Evolutionary conservation across 148 eudicot species (phyloP).

Genomic region (Rhododendron ferrugineum): DNA sequence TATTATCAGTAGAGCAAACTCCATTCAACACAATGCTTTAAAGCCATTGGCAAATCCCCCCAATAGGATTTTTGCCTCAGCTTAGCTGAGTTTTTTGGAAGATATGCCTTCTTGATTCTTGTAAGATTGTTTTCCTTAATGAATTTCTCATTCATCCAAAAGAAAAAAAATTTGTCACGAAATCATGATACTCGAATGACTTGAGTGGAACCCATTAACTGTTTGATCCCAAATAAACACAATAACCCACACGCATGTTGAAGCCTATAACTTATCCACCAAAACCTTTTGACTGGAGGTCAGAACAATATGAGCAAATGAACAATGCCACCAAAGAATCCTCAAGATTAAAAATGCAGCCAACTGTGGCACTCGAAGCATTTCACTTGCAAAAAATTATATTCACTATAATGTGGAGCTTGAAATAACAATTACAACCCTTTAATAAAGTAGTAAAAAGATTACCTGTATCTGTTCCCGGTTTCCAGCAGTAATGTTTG

Average conservation of each 20-base stretch:
- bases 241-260: neutral
- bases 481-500: conserved; percentile 82
- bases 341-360: neutral
- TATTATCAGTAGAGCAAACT: neutral
- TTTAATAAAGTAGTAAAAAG: neutral
- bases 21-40: neutral
- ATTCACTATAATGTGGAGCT: neutral
- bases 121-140: neutral
- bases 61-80: neutral
- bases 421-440: neutral
- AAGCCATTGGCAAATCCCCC: neutral
- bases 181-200: neutral
- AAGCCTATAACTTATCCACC: neutral
- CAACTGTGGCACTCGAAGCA: neutral
- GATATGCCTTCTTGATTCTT: neutral
- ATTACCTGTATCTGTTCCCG: conserved; percentile 69
- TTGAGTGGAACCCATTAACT: neutral
- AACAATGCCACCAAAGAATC: neutral
- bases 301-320: neutral
- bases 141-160: neutral
- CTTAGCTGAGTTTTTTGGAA: neutral
- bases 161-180: neutral
- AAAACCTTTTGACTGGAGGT: neutral
- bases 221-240: neutral
- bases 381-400: neutral